Evolutionary conservation across 805 yeast species (phyloP).

Genomic region (Teunomyces panamensis): DNA sequence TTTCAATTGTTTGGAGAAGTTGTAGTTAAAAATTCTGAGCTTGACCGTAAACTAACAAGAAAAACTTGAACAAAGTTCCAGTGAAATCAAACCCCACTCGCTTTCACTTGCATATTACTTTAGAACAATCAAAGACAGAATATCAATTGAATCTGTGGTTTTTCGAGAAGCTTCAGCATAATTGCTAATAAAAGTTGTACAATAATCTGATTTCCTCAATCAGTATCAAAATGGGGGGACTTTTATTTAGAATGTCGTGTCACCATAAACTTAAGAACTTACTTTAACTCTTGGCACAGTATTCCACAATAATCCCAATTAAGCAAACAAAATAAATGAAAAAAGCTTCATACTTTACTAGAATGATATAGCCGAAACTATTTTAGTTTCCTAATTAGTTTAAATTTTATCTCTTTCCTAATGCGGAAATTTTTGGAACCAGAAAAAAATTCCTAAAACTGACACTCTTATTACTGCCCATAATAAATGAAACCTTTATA

Average conservation of each 20-base stretch:
- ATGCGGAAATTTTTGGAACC: neutral
- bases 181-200: neutral
- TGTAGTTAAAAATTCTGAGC: too few relatives aligned
- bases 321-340: neutral
- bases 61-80: too few relatives aligned
- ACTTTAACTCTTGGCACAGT: neutral
- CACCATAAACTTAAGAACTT: neutral
- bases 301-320: neutral
- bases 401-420: neutral
- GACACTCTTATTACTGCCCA: neutral
- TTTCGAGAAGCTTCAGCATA: too few relatives aligned
- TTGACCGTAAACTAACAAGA: too few relatives aligned
- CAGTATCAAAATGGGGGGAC: neutral
- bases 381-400: neutral
- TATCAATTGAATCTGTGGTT: too few relatives aligned
- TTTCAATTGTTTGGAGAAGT: too few relatives aligned
- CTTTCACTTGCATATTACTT: too few relatives aligned
- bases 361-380: neutral
- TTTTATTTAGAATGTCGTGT: neutral
- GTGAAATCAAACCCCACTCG: too few relatives aligned
- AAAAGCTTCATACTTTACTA: neutral
- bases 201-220: neutral
- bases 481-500: neutral
- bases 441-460: conserved; percentile 2
- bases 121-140: too few relatives aligned